Evolutionary conservation across 768 basidiomycete species (phyloP).

Genomic region (Kwoniella europaea): DNA sequence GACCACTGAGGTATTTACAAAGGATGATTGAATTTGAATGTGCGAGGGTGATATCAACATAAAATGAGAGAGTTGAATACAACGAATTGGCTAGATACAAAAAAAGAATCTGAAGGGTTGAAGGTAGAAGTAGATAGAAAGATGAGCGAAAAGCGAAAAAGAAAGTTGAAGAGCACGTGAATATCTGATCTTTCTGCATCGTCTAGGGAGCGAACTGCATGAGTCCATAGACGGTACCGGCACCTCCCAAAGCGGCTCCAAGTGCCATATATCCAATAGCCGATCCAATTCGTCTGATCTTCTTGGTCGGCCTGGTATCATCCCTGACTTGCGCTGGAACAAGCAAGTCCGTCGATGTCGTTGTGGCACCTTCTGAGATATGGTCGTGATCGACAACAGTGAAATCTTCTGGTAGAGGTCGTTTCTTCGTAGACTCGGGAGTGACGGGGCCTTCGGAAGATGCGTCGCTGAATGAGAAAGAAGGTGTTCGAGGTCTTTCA

Average conservation of each 20-base stretch:
- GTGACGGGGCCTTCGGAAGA: conserved; percentile 38
- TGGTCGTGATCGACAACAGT: not conserved
- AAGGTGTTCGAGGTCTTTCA: not conserved
- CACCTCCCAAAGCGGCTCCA: conserved; percentile 41
- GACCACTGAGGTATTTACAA: too few relatives aligned
- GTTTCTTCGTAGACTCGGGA: conserved; percentile 12
- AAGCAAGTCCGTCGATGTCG: not conserved
- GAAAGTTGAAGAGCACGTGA: too few relatives aligned
- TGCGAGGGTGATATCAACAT: too few relatives aligned
- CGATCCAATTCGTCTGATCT: conserved; percentile 18
- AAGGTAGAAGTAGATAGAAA: too few relatives aligned
- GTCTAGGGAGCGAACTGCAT: conserved; percentile 32
- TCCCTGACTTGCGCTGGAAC: too few relatives aligned
- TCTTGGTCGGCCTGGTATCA: conserved; percentile 20
- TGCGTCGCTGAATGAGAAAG: not conserved
- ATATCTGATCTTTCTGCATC: too few relatives aligned
- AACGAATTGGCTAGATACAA: too few relatives aligned
- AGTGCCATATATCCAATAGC: conserved; percentile 33
- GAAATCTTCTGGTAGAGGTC: conserved; percentile 19
- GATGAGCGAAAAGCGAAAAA: too few relatives aligned
- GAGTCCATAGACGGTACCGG: conserved; percentile 40
- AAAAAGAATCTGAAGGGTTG: too few relatives aligned
- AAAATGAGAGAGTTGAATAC: too few relatives aligned
- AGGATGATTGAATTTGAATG: too few relatives aligned
- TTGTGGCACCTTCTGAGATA: not conserved